Conservation (phyloP, 176 grass and related monocot genomes). For the Lolium multiflorum region DNA sequence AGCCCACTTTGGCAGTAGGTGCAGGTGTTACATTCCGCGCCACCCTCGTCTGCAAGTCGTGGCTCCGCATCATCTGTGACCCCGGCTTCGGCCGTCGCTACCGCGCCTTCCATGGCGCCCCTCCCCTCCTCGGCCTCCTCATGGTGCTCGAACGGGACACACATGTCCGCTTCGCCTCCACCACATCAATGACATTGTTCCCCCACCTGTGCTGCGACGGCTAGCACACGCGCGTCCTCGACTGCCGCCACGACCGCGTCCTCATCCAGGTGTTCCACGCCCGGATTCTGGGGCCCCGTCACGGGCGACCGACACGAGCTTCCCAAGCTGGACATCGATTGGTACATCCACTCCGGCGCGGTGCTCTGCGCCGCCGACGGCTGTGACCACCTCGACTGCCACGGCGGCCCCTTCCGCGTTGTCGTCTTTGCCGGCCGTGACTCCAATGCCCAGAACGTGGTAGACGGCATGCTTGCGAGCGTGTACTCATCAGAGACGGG, state of each 20-base stretch:
- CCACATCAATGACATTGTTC: background rate
- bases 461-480: background rate
- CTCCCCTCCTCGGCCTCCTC: conserved; percentile 4
- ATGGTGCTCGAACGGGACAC: background rate
- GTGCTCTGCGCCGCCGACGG: conserved; percentile 1
- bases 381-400: conserved; percentile 11
- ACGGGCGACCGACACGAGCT: background rate
- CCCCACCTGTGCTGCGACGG: background rate
- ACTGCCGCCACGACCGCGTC: background rate
- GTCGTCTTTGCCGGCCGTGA: background rate
- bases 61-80: background rate
- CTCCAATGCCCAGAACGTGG: no score
- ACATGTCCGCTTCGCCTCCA: background rate
- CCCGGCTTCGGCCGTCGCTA: background rate
- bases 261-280: background rate
- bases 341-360: background rate
- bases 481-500: background rate
- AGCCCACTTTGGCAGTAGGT: no score
- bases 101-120: background rate
- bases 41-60: background rate
- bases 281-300: background rate
- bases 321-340: background rate
- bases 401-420: conserved; percentile 1
- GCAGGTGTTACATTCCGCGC: background rate
- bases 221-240: background rate